Conservation (phyloP, 352 stramenopile species). For the Globisporangium megalacanthum region DNA sequence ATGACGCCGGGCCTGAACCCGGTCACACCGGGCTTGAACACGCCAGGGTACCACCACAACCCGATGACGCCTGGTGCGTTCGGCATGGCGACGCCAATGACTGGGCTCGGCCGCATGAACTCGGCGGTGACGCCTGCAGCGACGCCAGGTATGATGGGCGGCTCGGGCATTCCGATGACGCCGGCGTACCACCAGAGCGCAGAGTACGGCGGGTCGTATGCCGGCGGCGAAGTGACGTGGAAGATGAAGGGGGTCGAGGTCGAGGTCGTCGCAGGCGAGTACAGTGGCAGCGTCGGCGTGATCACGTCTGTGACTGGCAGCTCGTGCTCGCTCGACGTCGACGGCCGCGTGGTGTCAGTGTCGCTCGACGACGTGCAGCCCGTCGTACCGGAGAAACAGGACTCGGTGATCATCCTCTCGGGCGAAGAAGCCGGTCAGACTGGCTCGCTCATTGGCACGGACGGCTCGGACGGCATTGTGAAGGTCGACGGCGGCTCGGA, state of each 20-base stretch:
- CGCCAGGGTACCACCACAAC: constrained; percentile 80
- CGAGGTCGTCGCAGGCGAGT: constrained; percentile 62
- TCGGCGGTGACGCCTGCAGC: constrained; percentile 58
- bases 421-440: constrained; percentile 82
- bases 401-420: constrained; percentile 84
- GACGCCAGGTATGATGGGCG: constrained; percentile 68
- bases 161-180: constrained; percentile 66
- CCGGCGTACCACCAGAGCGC: constrained; percentile 49
- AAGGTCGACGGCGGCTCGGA: constrained; percentile 85
- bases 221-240: constrained; percentile 72
- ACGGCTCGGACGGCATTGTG: constrained; percentile 82
- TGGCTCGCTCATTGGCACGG: constrained; percentile 82
- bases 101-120: constrained; percentile 56
- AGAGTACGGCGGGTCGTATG: constrained; percentile 29
- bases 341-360: constrained; percentile 63
- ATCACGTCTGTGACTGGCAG: constrained; percentile 67
- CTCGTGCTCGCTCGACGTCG: constrained; percentile 77
- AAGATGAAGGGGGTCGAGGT: constrained; percentile 87
- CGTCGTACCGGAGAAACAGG: constrained; percentile 80
- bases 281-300: constrained; percentile 61
- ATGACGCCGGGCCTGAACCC: constrained; percentile 82
- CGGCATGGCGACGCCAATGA: constrained; percentile 59
- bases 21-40: constrained; percentile 77
- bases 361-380: constrained; percentile 65
- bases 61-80: constrained; percentile 85